phyloP scores from a whole-genome alignment of 2,329 filamentous ascomycete species.

The Paecilomyces variotii region DNA sequence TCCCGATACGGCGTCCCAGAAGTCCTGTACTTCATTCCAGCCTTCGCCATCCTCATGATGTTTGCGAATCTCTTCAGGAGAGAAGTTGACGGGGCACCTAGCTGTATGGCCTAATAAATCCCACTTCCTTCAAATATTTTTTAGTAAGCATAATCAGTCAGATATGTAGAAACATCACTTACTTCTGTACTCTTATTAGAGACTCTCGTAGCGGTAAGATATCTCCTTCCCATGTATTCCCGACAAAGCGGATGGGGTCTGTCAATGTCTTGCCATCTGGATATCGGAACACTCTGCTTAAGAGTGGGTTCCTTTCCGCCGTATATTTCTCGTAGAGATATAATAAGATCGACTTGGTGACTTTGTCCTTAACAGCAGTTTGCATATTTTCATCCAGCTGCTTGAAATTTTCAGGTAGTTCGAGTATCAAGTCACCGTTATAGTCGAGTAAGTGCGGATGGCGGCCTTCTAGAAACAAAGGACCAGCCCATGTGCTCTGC shows the following conservation, averaged over 20 bases:
- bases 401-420: no score
- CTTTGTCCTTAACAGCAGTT: no score
- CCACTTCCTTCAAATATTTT: neutral
- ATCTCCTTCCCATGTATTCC: slow-evolving; percentile 23
- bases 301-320: no score
- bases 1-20: slow-evolving; percentile 8
- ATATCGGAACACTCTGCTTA: no score
- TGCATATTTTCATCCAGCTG: no score
- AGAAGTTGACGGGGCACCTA: slow-evolving; percentile 5
- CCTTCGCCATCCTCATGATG: slow-evolving; percentile 7
- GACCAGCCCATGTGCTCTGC: slow-evolving; percentile 25
- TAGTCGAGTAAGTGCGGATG: no score
- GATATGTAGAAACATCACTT: slow-evolving; percentile 2
- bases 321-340: no score
- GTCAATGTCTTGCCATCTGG: slow-evolving; percentile 11
- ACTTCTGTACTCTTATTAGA: slow-evolving; percentile 8
- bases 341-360: no score
- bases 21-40: slow-evolving; percentile 7
- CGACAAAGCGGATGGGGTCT: slow-evolving; percentile 21
- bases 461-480: no score
- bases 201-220: slow-evolving; percentile 24
- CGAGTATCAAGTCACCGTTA: no score
- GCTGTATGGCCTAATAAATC: neutral
- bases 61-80: slow-evolving; percentile 7
- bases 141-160: no score